phyloP scores from a whole-genome alignment of 208 protist species.

The Tritrichomonas foetus region DNA sequence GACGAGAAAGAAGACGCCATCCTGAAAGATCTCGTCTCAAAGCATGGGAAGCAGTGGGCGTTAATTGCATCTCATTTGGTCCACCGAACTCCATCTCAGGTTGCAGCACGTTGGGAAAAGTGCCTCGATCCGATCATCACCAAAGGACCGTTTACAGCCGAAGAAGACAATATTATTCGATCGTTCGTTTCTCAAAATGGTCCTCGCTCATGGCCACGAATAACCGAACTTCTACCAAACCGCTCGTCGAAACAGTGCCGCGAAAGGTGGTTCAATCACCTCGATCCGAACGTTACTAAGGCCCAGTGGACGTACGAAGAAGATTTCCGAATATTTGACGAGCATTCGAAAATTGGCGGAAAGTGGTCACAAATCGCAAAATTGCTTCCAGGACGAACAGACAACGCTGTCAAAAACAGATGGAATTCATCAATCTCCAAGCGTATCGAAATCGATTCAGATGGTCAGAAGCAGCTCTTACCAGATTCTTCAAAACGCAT shows the following conservation, averaged over 20 bases:
- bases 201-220: background rate
- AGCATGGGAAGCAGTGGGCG: background rate
- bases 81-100: background rate
- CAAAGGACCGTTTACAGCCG: slow-evolving; percentile 13
- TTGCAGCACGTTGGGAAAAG: slow-evolving; percentile 36
- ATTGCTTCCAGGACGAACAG: background rate
- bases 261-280: slow-evolving; percentile 31
- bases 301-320: background rate
- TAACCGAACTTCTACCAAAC: background rate
- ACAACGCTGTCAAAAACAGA: slow-evolving; percentile 23
- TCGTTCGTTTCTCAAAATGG: background rate
- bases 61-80: background rate
- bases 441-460: background rate
- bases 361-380: slow-evolving; percentile 30
- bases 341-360: background rate
- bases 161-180: background rate
- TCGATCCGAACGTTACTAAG: background rate
- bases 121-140: background rate
- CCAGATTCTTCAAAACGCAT: background rate
- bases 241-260: background rate
- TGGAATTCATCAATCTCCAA: slow-evolving; percentile 39
- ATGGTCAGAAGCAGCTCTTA: background rate
- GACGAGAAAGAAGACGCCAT: background rate
- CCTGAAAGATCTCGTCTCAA: background rate
- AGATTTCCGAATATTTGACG: background rate